phyloP scores from a whole-genome alignment of 495 filamentous ascomycete species.

The Podospora anserina region DNA sequence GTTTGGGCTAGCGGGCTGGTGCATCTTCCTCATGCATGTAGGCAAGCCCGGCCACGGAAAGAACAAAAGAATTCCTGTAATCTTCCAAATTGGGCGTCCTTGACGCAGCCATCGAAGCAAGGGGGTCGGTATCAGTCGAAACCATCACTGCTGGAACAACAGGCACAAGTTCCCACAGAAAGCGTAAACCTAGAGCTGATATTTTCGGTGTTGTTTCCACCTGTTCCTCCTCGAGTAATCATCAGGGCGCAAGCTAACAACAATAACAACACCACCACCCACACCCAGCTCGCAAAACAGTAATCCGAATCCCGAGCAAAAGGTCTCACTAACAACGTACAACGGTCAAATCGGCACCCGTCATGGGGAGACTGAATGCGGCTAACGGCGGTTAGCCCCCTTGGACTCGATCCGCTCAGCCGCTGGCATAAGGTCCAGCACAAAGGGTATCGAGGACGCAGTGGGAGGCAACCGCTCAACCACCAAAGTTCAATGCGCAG shows the following conservation, averaged over 20 bases:
- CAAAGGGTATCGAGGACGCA: not conserved
- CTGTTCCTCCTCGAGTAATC: not conserved
- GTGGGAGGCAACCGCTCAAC: not conserved
- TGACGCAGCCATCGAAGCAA: not conserved
- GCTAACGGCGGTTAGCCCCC: not conserved
- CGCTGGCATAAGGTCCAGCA: not conserved
- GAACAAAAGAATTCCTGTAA: conserved; percentile 4
- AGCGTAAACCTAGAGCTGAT: not conserved
- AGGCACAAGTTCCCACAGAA: not conserved
- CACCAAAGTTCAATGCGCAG: not conserved
- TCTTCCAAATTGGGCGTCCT: conserved; percentile 6
- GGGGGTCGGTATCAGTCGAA: not conserved
- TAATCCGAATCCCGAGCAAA: not conserved
- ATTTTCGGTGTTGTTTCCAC: not conserved
- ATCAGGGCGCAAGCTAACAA: not conserved
- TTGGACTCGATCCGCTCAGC: not conserved
- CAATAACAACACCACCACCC: not conserved
- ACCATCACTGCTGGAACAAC: not conserved
- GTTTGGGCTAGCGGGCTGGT: not conserved
- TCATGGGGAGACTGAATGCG: not conserved
- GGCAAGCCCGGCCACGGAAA: not conserved
- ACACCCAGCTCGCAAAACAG: not conserved
- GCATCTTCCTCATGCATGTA: conserved; percentile 1
- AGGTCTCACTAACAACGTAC: not conserved
- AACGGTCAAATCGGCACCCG: not conserved